Conservation (phyloP, 805 yeast genomes). For the Nakazawaea ishiwadae region DNA sequence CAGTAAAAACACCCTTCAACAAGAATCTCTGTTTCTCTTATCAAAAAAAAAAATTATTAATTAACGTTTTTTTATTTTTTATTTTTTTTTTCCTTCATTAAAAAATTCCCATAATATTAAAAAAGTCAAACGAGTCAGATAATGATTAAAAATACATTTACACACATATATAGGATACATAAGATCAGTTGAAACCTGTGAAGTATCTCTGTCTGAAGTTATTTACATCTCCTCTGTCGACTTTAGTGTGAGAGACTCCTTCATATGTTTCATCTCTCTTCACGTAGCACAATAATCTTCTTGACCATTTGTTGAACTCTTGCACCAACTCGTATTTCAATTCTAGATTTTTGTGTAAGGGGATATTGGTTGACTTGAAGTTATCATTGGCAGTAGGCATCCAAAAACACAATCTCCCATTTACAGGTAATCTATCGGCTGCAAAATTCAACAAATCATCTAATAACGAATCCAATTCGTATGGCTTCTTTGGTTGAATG, state of each 20-base stretch:
- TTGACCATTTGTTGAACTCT: constrained; percentile 89
- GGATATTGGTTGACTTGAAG: constrained; percentile 58
- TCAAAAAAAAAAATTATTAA: too few species aligned
- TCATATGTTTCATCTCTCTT: constrained; percentile 48
- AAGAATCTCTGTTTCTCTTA: too few species aligned
- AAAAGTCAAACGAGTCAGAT: too few species aligned
- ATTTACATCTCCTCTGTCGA: constrained; percentile 39
- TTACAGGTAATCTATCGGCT: constrained; percentile 61
- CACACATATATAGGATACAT: too few species aligned
- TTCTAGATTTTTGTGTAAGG: constrained; percentile 71
- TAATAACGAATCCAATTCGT: constrained; percentile 68
- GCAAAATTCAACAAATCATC: constrained; percentile 77
- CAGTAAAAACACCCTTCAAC: too few species aligned
- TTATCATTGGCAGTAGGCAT: constrained; percentile 96
- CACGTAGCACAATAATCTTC: constrained; percentile 78
- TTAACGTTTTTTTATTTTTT: too few species aligned
- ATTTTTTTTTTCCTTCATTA: too few species aligned
- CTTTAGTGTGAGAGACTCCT: constrained; percentile 41
- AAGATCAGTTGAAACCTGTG: constrained; percentile 44
- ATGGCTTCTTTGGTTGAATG: constrained; percentile 90
- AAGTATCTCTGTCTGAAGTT: constrained; percentile 80
- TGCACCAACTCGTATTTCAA: constrained; percentile 75
- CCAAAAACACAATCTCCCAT: constrained; percentile 91
- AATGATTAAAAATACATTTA: too few species aligned
- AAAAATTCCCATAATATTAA: too few species aligned